phyloP scores from a whole-genome alignment of 1,284 basidiomycete genomes.

The Pascua guehoae region DNA sequence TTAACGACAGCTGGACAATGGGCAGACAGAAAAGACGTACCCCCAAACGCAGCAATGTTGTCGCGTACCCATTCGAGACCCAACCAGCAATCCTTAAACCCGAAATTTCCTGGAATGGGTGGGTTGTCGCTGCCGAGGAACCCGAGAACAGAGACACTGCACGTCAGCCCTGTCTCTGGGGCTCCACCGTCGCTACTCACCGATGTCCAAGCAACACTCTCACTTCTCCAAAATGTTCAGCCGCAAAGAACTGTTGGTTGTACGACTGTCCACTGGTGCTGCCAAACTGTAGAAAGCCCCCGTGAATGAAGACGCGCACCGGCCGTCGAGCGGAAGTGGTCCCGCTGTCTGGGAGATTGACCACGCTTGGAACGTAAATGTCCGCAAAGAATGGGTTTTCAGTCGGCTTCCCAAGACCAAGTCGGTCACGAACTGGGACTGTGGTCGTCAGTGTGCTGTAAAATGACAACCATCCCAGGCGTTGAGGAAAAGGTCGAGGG shows the following conservation, averaged over 20 bases:
- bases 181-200: not conserved
- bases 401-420: conserved; percentile 61
- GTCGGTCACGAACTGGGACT: conserved; percentile 25
- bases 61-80: conserved; percentile 60
- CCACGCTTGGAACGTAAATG: conserved; percentile 60
- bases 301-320: conserved; percentile 70
- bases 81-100: conserved; percentile 73
- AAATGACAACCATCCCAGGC: no score
- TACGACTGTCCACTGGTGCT: conserved; percentile 56
- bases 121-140: conserved; percentile 63
- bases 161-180: not conserved
- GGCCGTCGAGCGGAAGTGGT: conserved; percentile 60
- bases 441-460: not conserved
- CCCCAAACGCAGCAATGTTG: conserved; percentile 62
- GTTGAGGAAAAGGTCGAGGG: not conserved
- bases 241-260: conserved; percentile 63
- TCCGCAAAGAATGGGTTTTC: conserved; percentile 75
- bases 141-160: conserved; percentile 62
- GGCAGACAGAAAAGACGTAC: conserved; percentile 19
- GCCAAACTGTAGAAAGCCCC: conserved; percentile 76
- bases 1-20: not conserved
- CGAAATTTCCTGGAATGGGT: conserved; percentile 62
- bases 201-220: conserved; percentile 54
- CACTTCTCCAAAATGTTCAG: conserved; percentile 62
- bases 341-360: conserved; percentile 37